A percentile compares a stretch with the other conserved stretches of the same genome.
phyloP scores from a whole-genome alignment of 176 grass and related monocot species.

The Elymus sibiricus region DNA sequence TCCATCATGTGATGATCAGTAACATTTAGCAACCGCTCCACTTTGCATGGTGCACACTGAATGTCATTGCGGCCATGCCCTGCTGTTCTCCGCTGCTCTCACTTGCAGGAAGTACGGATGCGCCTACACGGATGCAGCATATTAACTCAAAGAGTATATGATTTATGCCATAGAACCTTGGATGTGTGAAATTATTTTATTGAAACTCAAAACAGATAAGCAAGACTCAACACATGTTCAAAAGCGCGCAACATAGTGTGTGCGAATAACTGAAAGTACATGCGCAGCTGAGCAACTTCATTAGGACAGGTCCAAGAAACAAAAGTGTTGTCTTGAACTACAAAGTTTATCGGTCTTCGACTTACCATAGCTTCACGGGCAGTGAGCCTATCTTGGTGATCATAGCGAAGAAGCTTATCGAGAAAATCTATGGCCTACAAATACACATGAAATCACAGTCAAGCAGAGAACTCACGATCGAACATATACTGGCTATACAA shows the following conservation, averaged over 20 bases:
- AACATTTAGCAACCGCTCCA: conserved; percentile 13
- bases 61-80: conserved; percentile 48
- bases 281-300: background rate
- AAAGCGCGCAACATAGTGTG: background rate
- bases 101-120: conserved; percentile 90
- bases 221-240: background rate
- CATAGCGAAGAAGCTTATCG: conserved; percentile 87
- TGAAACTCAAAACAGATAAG: background rate
- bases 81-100: conserved; percentile 80
- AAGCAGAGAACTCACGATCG: conserved; percentile 2
- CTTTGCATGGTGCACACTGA: background rate
- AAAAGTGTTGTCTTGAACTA: background rate
- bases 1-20: background rate
- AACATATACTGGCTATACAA: background rate
- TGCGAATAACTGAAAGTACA: background rate
- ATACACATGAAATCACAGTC: conserved; percentile 14
- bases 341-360: background rate
- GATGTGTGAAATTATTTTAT: background rate
- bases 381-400: conserved; percentile 96
- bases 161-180: background rate
- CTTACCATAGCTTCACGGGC: conserved; percentile 97
- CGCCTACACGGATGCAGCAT: conserved; percentile 35
- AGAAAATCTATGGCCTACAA: conserved; percentile 97
- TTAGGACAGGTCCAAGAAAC: too few relatives aligned
- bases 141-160: background rate